Evolutionary conservation across 768 basidiomycete genomes (phyloP).

Genomic region (Leccinum boreale): DNA sequence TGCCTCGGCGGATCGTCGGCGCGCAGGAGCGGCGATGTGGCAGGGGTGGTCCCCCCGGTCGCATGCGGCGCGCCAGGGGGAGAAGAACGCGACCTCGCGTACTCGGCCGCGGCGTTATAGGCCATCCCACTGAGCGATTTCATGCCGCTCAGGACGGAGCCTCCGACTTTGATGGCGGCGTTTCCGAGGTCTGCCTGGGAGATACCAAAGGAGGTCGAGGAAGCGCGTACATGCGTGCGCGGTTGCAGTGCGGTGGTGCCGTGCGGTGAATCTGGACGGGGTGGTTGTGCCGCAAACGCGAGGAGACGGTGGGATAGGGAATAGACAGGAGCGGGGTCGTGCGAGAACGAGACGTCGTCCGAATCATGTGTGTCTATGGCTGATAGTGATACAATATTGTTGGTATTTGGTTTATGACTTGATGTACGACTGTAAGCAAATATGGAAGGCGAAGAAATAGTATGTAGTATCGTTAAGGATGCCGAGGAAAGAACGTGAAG

Average conservation of each 20-base stretch:
- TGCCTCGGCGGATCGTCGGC: slow-evolving; percentile 7
- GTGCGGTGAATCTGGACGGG: slow-evolving; percentile 24
- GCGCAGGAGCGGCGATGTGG: slow-evolving; percentile 4
- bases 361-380: slow-evolving; percentile 27
- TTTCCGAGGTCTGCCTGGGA: slow-evolving; percentile 50
- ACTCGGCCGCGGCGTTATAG: slow-evolving; percentile 43
- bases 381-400: slow-evolving; percentile 39
- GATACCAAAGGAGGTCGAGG: slow-evolving; percentile 30
- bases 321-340: slow-evolving; percentile 49
- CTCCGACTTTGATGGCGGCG: slow-evolving; percentile 58
- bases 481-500: slow-evolving; percentile 56
- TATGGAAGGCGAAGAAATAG: slow-evolving; percentile 46
- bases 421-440: slow-evolving; percentile 41
- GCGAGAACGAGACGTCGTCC: slow-evolving; percentile 12
- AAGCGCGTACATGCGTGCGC: slow-evolving; percentile 22
- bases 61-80: neutral
- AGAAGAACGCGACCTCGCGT: slow-evolving; percentile 35
- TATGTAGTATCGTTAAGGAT: slow-evolving; percentile 50
- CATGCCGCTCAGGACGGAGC: slow-evolving; percentile 61
- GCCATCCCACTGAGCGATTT: slow-evolving; percentile 62
- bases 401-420: slow-evolving; percentile 33
- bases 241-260: slow-evolving; percentile 16
- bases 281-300: slow-evolving; percentile 48
- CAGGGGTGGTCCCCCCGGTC: slow-evolving; percentile 3
- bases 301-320: slow-evolving; percentile 61